A percentile compares a stretch with the other conserved stretches of the same genome.
These are phyloP conservation scores for Eucalyptus marginata DNA, from an alignment of 345 rosid genomes.

Conservation along the genomic window DNA sequence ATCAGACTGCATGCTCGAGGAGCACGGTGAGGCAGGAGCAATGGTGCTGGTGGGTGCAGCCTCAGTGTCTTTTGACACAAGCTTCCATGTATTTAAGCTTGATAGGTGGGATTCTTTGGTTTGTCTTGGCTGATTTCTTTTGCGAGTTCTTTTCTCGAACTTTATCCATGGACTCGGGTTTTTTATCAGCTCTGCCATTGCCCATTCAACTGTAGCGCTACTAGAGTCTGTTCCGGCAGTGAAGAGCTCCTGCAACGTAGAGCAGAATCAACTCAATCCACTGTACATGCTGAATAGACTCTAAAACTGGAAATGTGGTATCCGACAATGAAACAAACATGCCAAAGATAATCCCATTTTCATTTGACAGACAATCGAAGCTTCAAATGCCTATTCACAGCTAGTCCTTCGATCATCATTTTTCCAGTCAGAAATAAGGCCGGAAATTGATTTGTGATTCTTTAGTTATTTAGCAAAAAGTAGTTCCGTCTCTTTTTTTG, in stretches of 20 bases:
- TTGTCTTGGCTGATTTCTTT: neutral
- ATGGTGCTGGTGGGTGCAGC: neutral
- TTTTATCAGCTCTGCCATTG: neutral
- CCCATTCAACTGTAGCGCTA: neutral
- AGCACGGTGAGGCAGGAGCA: conserved; percentile 3
- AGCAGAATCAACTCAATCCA: neutral
- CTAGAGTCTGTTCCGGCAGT: neutral
- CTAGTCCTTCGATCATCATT: neutral
- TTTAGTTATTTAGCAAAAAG: neutral
- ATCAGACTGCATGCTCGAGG: neutral
- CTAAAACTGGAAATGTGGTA: neutral
- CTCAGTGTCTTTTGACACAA: conserved; percentile 3
- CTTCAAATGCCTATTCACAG: neutral
- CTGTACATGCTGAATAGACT: no score
- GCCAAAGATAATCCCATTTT: neutral
- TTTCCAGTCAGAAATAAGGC: neutral
- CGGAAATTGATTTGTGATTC: neutral
- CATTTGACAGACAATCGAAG: neutral
- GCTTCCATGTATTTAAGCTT: neutral
- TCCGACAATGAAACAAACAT: neutral
- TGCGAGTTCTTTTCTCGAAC: neutral
- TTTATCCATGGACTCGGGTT: neutral
- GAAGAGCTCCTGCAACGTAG: neutral
- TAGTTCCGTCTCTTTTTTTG: neutral
- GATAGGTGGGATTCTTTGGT: neutral